These are phyloP conservation scores for Corrigiola litoralis DNA, from an alignment of 179 eudicot genomes.

Conservation along the genomic window DNA sequence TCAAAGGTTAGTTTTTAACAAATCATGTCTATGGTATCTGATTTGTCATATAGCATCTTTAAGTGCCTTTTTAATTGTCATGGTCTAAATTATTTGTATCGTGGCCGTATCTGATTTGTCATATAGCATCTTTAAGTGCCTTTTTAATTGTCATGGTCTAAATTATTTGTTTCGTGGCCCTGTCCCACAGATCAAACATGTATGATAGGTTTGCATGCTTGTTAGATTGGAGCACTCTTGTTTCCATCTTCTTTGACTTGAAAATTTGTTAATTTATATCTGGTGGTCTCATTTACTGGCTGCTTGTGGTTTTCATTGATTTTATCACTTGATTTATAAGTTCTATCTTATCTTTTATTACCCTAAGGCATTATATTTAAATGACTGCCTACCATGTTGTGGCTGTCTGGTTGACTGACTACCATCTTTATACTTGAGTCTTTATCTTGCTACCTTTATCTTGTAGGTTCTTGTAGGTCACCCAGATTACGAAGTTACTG, in stretches of 20 bases:
- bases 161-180: too few species aligned
- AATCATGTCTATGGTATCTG: neutral
- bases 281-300: neutral
- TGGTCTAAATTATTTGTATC: too few species aligned
- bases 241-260: neutral
- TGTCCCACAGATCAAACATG: too few species aligned
- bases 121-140: neutral
- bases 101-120: slow-evolving; percentile 1
- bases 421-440: too few species aligned
- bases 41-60: neutral
- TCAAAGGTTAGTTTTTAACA: slow-evolving; percentile 73
- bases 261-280: neutral
- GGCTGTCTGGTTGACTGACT: too few species aligned
- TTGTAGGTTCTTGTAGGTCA: slow-evolving; percentile 93
- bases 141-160: neutral
- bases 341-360: neutral
- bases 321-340: neutral
- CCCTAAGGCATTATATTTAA: neutral
- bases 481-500: slow-evolving; percentile 93
- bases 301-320: neutral
- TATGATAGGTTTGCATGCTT: too few species aligned
- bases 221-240: too few species aligned
- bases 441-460: neutral
- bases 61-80: neutral
- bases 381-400: too few species aligned